These are phyloP conservation scores for Teratosphaeria epicoccoides DNA, from an alignment of 2,329 filamentous ascomycete species.

Conservation along the genomic window DNA sequence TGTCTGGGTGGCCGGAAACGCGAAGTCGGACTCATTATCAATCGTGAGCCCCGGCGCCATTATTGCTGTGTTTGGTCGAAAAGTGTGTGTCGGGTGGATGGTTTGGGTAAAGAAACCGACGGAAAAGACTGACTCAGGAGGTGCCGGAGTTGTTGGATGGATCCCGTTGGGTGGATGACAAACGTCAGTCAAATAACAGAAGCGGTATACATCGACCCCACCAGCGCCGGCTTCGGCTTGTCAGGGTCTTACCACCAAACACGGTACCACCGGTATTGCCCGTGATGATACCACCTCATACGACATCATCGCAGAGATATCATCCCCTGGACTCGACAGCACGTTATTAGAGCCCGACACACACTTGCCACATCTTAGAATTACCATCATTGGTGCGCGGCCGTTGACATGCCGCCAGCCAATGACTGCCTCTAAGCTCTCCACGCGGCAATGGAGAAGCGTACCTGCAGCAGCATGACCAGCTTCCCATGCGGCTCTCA, in stretches of 20 bases:
- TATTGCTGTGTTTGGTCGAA: background rate
- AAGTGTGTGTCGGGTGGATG: background rate
- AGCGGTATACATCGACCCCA: background rate
- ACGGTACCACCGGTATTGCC: too few relatives aligned
- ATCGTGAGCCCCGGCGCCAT: slow-evolving; percentile 32
- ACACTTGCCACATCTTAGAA: too few relatives aligned
- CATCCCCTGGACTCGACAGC: too few relatives aligned
- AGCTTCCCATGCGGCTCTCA: background rate
- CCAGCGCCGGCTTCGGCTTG: too few relatives aligned
- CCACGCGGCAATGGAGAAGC: background rate
- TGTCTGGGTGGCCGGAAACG: slow-evolving; percentile 12
- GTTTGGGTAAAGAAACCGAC: background rate
- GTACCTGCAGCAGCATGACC: background rate
- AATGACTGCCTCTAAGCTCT: background rate
- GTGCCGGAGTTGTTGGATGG: background rate
- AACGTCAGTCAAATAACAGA: background rate
- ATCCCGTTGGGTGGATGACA: background rate
- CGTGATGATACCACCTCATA: too few relatives aligned
- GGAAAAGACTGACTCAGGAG: background rate
- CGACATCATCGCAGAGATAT: too few relatives aligned
- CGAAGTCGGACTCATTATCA: slow-evolving; percentile 29
- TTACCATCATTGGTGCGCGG: too few relatives aligned
- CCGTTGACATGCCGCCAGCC: background rate
- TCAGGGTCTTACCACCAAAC: too few relatives aligned
- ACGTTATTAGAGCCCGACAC: too few relatives aligned